phyloP scores from a whole-genome alignment of 2,329 filamentous ascomycete species.

The Venturia asperata region DNA sequence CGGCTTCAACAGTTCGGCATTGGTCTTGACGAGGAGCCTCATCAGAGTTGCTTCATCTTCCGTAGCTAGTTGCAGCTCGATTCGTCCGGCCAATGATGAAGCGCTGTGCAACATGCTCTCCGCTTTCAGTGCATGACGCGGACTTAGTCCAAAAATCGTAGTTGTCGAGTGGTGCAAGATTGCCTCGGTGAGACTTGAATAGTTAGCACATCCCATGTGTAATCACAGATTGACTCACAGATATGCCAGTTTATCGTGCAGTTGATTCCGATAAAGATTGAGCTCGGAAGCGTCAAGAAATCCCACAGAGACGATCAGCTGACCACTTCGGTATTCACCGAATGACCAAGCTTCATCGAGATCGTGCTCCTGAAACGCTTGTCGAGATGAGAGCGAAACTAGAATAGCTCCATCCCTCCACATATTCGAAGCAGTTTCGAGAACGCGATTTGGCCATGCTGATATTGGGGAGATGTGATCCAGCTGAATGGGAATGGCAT shows the following conservation, averaged over 20 bases:
- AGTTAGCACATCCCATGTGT: background rate
- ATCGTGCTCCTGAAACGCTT: background rate
- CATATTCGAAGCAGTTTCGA: conserved; percentile 10
- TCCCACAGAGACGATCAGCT: background rate
- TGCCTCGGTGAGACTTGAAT: background rate
- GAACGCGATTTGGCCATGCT: background rate
- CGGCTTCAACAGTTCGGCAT: background rate
- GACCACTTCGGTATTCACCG: background rate
- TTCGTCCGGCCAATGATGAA: background rate
- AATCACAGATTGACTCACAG: background rate
- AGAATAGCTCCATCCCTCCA: conserved; percentile 7
- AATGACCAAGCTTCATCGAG: background rate
- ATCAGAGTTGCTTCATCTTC: conserved; percentile 8
- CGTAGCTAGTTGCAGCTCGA: conserved; percentile 9
- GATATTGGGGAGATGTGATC: conserved; percentile 2
- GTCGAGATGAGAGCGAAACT: background rate
- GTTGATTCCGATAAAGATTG: background rate
- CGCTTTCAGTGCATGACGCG: background rate
- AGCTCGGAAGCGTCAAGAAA: conserved; percentile 5
- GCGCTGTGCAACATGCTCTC: conserved; percentile 5
- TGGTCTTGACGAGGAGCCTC: background rate
- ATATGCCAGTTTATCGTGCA: conserved; percentile 5
- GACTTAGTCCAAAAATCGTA: background rate
- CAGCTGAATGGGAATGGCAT: background rate
- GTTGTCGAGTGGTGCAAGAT: conserved; percentile 7